A percentile compares a stretch with the other conserved stretches of the same genome.
These are phyloP conservation scores for Fusarium longipes DNA, from an alignment of 2,329 filamentous ascomycete genomes.

Conservation along the genomic window DNA sequence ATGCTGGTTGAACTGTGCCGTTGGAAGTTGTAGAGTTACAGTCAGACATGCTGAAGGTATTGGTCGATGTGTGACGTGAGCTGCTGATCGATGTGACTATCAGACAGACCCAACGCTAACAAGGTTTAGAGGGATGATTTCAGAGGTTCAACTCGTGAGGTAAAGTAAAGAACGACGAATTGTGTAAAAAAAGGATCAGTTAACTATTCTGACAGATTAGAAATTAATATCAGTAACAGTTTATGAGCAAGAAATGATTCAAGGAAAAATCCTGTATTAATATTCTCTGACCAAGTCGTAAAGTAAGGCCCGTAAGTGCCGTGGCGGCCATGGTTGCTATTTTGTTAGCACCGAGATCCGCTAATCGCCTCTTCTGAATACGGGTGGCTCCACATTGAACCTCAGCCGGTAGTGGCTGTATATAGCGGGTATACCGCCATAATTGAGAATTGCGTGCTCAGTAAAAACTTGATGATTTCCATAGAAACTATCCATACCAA, in stretches of 20 bases:
- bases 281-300: neutral
- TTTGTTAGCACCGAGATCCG: conserved; percentile 31
- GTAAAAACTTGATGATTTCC: neutral
- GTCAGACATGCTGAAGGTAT: conserved; percentile 32
- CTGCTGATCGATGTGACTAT: conserved; percentile 25
- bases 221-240: neutral
- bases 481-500: neutral
- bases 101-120: conserved; percentile 29
- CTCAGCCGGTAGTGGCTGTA: conserved; percentile 8
- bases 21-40: conserved; percentile 22
- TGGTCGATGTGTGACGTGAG: conserved; percentile 17
- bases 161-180: neutral
- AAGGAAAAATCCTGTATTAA: neutral
- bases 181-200: neutral
- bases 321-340: neutral
- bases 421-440: conserved; percentile 32
- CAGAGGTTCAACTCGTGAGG: neutral
- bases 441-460: conserved; percentile 6
- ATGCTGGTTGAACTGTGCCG: conserved; percentile 1
- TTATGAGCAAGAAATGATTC: neutral
- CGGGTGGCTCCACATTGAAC: conserved; percentile 7
- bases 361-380: conserved; percentile 4
- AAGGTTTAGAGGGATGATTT: conserved; percentile 3
- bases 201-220: too few species aligned
- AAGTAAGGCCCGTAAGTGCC: neutral